These are phyloP conservation scores for Protomyces pachydermus DNA, from an alignment of 1,139 yeast genomes.

Conservation along the genomic window DNA sequence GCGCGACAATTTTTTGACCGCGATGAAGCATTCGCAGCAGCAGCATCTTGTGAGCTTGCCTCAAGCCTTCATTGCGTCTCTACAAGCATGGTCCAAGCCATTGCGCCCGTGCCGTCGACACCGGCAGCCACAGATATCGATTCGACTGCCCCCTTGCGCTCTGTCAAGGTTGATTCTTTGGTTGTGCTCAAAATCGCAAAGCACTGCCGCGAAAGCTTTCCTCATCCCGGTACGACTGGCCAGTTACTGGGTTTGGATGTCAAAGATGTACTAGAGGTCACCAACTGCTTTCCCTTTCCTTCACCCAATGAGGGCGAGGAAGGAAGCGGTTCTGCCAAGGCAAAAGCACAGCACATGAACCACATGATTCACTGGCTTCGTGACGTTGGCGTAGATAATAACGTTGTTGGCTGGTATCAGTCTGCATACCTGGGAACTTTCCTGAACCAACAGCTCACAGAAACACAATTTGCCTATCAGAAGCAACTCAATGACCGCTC, in stretches of 20 bases:
- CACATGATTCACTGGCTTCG: conserved; percentile 62
- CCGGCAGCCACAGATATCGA: conserved; percentile 29
- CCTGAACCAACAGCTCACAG: conserved; percentile 48
- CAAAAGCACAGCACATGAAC: conserved; percentile 50
- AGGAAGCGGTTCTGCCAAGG: conserved; percentile 36
- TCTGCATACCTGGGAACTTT: conserved; percentile 65
- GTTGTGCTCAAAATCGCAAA: conserved; percentile 67
- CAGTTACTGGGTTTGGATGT: conserved; percentile 73
- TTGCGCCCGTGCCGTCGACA: conserved; percentile 23
- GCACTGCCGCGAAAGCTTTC: conserved; percentile 66
- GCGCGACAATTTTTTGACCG: neutral
- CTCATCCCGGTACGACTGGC: conserved; percentile 61
- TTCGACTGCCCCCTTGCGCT: conserved; percentile 23
- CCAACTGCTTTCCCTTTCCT: conserved; percentile 66
- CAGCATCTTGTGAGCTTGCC: neutral
- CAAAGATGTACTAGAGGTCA: conserved; percentile 47
- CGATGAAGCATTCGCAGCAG: neutral
- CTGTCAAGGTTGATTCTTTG: conserved; percentile 30
- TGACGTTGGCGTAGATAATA: conserved; percentile 63
- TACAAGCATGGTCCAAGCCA: conserved; percentile 18
- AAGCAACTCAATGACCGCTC: conserved; percentile 40
- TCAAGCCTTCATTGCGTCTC: neutral
- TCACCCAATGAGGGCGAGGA: conserved; percentile 43
- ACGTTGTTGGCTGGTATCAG: conserved; percentile 80
- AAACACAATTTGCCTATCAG: conserved; percentile 42